Conservation (phyloP, 805 yeast genomes). For the Peterozyma toletana region DNA sequence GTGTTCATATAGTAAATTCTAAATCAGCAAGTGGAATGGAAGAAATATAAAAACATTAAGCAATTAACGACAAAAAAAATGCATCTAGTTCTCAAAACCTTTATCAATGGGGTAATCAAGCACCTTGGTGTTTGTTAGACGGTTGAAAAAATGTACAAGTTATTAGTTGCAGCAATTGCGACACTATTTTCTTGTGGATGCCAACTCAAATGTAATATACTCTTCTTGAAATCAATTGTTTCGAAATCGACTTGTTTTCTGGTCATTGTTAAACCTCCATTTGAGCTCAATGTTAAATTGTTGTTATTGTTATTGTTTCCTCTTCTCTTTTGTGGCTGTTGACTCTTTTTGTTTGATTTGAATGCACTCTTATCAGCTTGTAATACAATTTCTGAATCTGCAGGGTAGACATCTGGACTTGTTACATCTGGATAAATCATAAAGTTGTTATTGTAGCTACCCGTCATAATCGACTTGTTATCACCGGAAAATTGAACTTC, state of each 20-base stretch:
- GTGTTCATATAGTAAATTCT: not conserved
- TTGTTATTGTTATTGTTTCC: conserved; percentile 18
- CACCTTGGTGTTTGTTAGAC: conserved; percentile 26
- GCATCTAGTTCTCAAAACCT: not conserved
- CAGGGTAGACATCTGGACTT: conserved; percentile 25
- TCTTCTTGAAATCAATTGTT: conserved; percentile 87
- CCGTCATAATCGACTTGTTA: conserved; percentile 88
- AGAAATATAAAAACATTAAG: not conserved
- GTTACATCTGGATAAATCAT: conserved; percentile 91
- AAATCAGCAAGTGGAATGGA: not conserved
- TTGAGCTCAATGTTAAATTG: not conserved
- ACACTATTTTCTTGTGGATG: conserved; percentile 95
- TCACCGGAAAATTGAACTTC: conserved; percentile 96
- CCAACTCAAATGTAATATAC: conserved; percentile 94
- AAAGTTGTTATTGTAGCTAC: conserved; percentile 93
- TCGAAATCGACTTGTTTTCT: conserved; percentile 64
- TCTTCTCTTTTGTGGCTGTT: conserved; percentile 32
- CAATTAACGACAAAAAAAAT: not conserved
- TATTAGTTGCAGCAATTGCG: conserved; percentile 97
- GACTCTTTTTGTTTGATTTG: conserved; percentile 54
- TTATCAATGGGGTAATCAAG: not conserved
- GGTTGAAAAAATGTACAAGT: conserved; percentile 78
- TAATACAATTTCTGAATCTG: conserved; percentile 62
- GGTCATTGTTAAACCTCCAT: conserved; percentile 26
- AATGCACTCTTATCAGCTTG: conserved; percentile 98